phyloP scores from a whole-genome alignment of 164 flowering plant genomes.

The Tinospora cordifolia region DNA sequence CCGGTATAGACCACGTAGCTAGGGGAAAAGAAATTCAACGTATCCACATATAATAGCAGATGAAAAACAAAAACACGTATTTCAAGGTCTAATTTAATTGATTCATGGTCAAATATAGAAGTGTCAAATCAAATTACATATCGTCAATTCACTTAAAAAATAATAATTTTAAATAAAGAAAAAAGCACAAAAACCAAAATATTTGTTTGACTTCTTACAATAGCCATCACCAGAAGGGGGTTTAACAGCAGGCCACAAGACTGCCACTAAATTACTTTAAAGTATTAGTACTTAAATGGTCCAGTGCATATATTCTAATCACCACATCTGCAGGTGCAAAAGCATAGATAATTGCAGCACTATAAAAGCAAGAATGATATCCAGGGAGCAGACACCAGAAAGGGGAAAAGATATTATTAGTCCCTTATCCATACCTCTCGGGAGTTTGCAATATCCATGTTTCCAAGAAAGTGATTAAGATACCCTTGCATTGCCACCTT shows the following conservation, averaged over 20 bases:
- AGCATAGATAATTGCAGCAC: no score
- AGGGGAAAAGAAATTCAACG: no score
- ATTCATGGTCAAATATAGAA: background rate
- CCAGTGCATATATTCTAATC: no score
- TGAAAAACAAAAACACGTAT: background rate
- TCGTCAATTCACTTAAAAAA: background rate
- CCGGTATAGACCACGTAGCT: no score
- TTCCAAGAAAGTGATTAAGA: slow-evolving; percentile 83
- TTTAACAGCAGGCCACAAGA: no score
- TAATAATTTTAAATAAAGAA: no score
- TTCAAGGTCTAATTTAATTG: background rate
- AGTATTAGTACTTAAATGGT: no score
- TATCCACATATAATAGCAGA: background rate
- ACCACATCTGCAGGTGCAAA: no score
- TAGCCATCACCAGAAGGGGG: no score
- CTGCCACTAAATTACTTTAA: no score
- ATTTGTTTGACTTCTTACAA: no score
- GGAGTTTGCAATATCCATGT: slow-evolving; percentile 83
- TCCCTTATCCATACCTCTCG: slow-evolving; percentile 56
- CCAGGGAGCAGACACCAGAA: background rate
- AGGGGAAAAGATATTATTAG: background rate
- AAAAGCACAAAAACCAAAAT: no score
- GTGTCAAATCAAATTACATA: background rate
- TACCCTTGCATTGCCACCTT: slow-evolving; percentile 95
- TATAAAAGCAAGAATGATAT: background rate